phyloP scores from a whole-genome alignment of 2,329 filamentous ascomycete species.

The Hypoxylon rubiginosum region DNA sequence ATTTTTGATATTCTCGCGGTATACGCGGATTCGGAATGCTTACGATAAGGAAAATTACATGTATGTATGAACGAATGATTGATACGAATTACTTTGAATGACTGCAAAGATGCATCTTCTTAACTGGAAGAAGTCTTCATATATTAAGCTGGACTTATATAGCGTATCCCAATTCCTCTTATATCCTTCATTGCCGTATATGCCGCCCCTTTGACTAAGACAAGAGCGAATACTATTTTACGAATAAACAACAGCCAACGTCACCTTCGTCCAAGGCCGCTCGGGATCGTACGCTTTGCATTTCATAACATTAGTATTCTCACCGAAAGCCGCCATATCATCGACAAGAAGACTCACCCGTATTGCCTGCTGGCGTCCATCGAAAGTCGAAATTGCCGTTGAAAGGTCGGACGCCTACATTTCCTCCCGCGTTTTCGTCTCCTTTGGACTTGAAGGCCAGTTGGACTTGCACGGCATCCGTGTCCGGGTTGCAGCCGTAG shows the following conservation, averaged over 20 bases:
- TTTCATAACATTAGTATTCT: not conserved
- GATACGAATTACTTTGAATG: not conserved
- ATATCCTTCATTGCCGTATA: not conserved
- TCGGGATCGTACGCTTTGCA: constrained; percentile 32
- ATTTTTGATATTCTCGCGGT: not conserved
- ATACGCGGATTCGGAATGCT: not conserved
- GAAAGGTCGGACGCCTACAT: constrained; percentile 57
- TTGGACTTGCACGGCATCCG: constrained; percentile 56
- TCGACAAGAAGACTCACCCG: constrained; percentile 46
- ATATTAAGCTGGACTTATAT: not conserved
- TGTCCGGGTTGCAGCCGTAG: constrained; percentile 59
- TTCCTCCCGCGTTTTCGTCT: constrained; percentile 51
- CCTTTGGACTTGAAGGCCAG: constrained; percentile 53
- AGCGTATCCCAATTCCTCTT: not conserved
- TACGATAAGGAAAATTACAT: not conserved
- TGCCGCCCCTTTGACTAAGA: not conserved
- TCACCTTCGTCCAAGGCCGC: constrained; percentile 37
- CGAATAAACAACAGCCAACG: constrained; percentile 27
- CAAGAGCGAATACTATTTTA: not conserved
- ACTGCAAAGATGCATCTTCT: not conserved
- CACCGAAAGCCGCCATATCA: not conserved
- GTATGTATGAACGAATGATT: not conserved
- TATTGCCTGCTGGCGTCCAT: constrained; percentile 58
- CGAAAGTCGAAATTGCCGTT: constrained; percentile 58
- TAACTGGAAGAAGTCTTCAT: not conserved